A percentile compares a stretch with the other conserved stretches of the same genome.
Evolutionary conservation across 2,329 filamentous ascomycete species (phyloP).

Genomic region (Aspergillus chevalieri): DNA sequence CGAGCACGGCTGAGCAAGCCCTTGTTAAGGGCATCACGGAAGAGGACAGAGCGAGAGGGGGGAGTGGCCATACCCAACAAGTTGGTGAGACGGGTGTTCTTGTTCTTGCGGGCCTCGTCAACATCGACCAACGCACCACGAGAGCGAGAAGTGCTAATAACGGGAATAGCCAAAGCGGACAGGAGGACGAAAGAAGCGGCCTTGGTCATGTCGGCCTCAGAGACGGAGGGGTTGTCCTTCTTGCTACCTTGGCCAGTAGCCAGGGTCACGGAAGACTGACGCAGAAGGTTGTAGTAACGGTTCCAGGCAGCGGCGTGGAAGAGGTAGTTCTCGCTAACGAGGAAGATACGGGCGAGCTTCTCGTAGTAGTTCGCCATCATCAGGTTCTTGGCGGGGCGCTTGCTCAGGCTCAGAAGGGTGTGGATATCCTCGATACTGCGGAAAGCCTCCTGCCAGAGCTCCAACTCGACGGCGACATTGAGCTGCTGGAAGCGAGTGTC

Average conservation of each 20-base stretch:
- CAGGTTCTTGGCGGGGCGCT: conserved; percentile 94
- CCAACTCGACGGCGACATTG: conserved; percentile 94
- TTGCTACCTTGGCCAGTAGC: conserved; percentile 83
- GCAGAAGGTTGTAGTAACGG: conserved; percentile 92
- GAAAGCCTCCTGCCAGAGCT: conserved; percentile 99
- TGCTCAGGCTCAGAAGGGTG: conserved; percentile 93
- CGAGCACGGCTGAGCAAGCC: conserved; percentile 85
- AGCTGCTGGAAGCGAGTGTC: conserved; percentile 98
- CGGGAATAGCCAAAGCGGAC: conserved; percentile 92
- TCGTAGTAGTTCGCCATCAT: conserved; percentile 99
- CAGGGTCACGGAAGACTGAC: conserved; percentile 77
- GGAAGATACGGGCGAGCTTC: conserved; percentile 96
- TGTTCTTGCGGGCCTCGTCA: conserved; percentile 95
- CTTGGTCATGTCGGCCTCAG: conserved; percentile 85
- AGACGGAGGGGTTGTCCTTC: conserved; percentile 85
- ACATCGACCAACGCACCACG: conserved; percentile 94
- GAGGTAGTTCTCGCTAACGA: conserved; percentile 98
- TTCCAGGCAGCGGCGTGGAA: conserved; percentile 99
- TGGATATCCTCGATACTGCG: conserved; percentile 98
- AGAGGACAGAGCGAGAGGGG: conserved; percentile 81
- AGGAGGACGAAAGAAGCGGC: conserved; percentile 92
- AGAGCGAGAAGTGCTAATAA: conserved; percentile 96
- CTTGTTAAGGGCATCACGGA: conserved; percentile 95
- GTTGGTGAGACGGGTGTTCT: conserved; percentile 95
- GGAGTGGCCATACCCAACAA: conserved; percentile 87